These are phyloP conservation scores for Rhexocercosporidium sp. DNA, from an alignment of 2,329 filamentous ascomycete genomes.

Conservation along the genomic window DNA sequence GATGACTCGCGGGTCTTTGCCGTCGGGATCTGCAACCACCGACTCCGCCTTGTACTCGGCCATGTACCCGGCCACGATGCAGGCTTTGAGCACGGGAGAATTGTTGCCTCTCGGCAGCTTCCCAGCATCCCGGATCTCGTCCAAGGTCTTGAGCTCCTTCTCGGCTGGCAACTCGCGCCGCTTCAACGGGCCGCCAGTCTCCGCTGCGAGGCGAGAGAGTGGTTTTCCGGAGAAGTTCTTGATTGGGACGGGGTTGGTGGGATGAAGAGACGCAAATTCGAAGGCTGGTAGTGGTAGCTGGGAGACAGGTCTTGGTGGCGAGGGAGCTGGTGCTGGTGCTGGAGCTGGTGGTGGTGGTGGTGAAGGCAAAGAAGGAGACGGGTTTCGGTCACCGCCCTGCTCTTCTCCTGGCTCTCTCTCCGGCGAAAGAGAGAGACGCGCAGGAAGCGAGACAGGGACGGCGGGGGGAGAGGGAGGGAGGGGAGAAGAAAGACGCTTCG, in stretches of 20 bases:
- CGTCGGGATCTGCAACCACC: too few species aligned
- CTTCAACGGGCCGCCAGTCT: not conserved
- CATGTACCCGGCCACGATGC: not conserved
- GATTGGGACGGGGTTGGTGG: not conserved
- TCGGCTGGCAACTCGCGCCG: not conserved
- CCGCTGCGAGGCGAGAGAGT: not conserved
- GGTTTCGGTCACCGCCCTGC: not conserved
- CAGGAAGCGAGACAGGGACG: not conserved
- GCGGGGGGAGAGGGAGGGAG: not conserved
- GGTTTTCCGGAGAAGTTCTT: not conserved
- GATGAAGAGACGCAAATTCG: not conserved
- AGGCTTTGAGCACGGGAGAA: not conserved
- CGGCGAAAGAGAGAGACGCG: not conserved
- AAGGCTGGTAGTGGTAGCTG: not conserved
- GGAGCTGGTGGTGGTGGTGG: not conserved
- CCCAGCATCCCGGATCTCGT: not conserved
- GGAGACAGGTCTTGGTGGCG: not conserved
- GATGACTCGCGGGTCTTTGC: too few species aligned
- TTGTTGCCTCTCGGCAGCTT: not conserved
- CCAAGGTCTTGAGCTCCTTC: not conserved
- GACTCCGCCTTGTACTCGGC: too few species aligned
- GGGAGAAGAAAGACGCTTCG: not conserved
- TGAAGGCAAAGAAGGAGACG: not conserved
- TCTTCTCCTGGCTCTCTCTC: not conserved
- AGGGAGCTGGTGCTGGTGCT: not conserved